These are phyloP conservation scores for Kalanchoe fedtschenkoi DNA, from an alignment of 164 flowering plant species.

Conservation along the genomic window DNA sequence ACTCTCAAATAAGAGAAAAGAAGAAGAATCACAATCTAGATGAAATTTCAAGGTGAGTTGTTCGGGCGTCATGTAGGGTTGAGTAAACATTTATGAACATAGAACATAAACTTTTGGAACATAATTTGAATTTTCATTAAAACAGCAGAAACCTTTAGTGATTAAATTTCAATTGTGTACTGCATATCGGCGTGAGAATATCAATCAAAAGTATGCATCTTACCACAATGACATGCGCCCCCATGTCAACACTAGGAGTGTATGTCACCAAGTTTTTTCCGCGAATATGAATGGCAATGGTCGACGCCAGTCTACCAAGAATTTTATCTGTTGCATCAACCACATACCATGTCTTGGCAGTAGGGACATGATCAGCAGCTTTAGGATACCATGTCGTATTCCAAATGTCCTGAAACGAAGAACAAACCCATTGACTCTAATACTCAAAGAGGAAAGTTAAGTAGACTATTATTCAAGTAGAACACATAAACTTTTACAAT, in stretches of 20 bases:
- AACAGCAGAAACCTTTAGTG: neutral
- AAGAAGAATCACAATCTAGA: neutral
- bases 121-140: neutral
- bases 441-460: neutral
- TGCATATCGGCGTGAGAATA: neutral
- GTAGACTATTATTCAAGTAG: neutral
- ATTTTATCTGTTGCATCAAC: slow-evolving; percentile 95
- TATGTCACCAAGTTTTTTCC: slow-evolving; percentile 85
- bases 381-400: slow-evolving; percentile 96
- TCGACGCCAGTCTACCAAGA: slow-evolving; percentile 88
- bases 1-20: neutral
- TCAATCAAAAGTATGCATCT: neutral
- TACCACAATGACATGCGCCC: slow-evolving; percentile 97
- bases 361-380: slow-evolving; percentile 70
- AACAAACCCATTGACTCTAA: neutral
- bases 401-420: slow-evolving; percentile 72
- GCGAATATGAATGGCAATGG: slow-evolving; percentile 76
- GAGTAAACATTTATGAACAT: neutral
- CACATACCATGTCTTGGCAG: slow-evolving; percentile 78
- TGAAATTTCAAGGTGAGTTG: neutral
- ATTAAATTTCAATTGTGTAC: neutral
- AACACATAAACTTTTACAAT: neutral
- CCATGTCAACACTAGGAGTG: slow-evolving; percentile 99
- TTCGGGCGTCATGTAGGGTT: neutral
- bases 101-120: neutral